Evolutionary conservation across 257 asterid species (phyloP), one percentile per base, ranked within the genome.

Genomic region (Oldenlandia corymbosa): DNA sequence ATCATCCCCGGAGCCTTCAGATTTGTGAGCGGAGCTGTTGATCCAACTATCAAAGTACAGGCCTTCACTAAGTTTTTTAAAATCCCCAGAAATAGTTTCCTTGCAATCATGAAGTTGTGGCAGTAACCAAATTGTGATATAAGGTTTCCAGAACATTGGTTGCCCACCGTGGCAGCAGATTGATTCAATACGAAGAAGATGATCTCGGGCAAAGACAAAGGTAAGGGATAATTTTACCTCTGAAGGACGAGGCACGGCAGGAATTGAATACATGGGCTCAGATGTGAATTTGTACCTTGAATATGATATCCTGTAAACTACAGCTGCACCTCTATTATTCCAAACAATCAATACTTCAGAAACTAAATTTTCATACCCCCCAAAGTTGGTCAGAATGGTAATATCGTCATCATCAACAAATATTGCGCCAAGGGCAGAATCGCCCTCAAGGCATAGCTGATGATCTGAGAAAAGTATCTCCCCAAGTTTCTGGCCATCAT

Each of bases 111-210:
- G 64, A 70, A 75, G 78, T 67, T 69, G 79, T 62, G 82, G 89
- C 75, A 79, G 66, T 55, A 53, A 77, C 99, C 99, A 92, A 68
- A 83, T 64, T 46, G 90, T 81, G 68, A 89, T 72, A 75, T 66
- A 76, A 68, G 99, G 96, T 77, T 82, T 83, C 90, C 99, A 89
- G 50, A 87, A 72, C 67, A 66, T 66, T 58, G 84, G 78, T 76
- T 82, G 82, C 59, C 80, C 76, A 64, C 50, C 75, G 69, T 75
- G 73, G 64, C 78, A 79, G 80, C 90, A 81, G 78, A 78, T 58
- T 26, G 97, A 90, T 79, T 84, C 88, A 67, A 85, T 66, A 54
- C 92, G 88, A 60, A 87, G 69, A 65, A 90, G 79, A 64, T 62
- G 71, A 51, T 73, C 77, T 64, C 68, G 45, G 55, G 88, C 76